Percentiles rank a stretch among this genome's conserved stretches.
Conservation (phyloP, 768 basidiomycete species). For the Pholiota conissans region DNA sequence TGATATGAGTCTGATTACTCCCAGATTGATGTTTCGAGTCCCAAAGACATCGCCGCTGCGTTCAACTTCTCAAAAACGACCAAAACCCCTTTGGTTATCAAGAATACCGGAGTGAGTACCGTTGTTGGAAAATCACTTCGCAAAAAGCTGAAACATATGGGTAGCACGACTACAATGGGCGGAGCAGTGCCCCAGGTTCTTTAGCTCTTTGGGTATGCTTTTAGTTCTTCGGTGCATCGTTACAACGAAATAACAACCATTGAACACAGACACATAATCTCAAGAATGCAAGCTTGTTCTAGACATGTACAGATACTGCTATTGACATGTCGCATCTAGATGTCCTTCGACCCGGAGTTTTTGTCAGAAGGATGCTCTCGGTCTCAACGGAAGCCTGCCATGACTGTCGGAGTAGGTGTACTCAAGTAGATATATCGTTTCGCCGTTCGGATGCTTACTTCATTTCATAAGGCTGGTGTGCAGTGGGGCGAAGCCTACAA, state of each 20-base stretch:
- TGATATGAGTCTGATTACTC: neutral
- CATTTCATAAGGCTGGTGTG: slow-evolving; percentile 39
- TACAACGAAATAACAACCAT: neutral
- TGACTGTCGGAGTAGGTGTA: slow-evolving; percentile 37
- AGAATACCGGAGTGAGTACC: slow-evolving; percentile 49
- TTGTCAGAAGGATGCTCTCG: slow-evolving; percentile 34
- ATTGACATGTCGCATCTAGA: slow-evolving; percentile 25
- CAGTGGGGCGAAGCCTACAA: slow-evolving; percentile 44
- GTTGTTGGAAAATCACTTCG: neutral
- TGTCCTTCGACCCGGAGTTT: slow-evolving; percentile 33
- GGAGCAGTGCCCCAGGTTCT: slow-evolving; percentile 44
- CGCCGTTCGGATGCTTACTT: neutral
- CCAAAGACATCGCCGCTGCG: slow-evolving; percentile 40
- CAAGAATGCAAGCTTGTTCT: slow-evolving; percentile 29
- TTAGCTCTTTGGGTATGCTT: slow-evolving; percentile 44
- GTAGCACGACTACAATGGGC: slow-evolving; percentile 50
- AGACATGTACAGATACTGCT: neutral
- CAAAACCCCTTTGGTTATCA: slow-evolving; percentile 41
- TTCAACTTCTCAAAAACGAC: slow-evolving; percentile 40
- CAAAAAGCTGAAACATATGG: neutral
- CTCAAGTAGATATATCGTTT: too few species aligned
- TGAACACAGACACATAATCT: slow-evolving; percentile 37
- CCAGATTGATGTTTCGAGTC: slow-evolving; percentile 34
- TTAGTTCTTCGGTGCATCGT: neutral
- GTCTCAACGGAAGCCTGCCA: slow-evolving; percentile 18